phyloP scores from a whole-genome alignment of 352 stramenopile genomes.

The Globisporangium heterothallicum region DNA sequence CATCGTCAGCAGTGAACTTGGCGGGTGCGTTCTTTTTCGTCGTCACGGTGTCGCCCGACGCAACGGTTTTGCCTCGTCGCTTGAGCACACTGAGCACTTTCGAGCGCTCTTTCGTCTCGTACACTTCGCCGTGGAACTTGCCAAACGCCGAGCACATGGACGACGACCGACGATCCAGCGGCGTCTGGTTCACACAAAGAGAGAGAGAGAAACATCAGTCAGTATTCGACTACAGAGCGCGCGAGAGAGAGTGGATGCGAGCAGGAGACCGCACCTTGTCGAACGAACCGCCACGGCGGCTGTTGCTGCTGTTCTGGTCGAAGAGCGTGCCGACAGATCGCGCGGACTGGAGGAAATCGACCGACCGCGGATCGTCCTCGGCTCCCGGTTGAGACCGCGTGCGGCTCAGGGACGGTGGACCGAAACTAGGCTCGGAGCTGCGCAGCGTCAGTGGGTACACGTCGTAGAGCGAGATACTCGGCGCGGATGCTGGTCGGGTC shows the following conservation, averaged over 20 bases:
- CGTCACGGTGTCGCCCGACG: slow-evolving; percentile 12
- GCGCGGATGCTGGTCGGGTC: slow-evolving; percentile 1
- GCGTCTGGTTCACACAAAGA: background rate
- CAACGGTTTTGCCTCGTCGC: slow-evolving; percentile 40
- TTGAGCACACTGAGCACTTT: slow-evolving; percentile 73
- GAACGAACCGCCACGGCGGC: slow-evolving; percentile 1
- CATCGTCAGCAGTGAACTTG: slow-evolving; percentile 71
- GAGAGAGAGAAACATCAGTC: background rate
- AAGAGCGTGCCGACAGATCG: slow-evolving; percentile 8
- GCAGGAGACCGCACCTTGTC: slow-evolving; percentile 6
- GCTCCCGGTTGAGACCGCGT: slow-evolving; percentile 22
- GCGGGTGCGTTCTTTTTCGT: slow-evolving; percentile 24
- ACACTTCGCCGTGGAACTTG: slow-evolving; percentile 72
- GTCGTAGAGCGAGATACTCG: slow-evolving; percentile 46
- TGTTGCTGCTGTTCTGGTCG: background rate
- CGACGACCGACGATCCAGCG: slow-evolving; percentile 15
- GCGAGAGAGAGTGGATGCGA: background rate
- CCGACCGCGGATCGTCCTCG: slow-evolving; percentile 12
- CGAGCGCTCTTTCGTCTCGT: slow-evolving; percentile 73
- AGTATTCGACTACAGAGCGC: background rate
- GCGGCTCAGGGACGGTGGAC: slow-evolving; percentile 23
- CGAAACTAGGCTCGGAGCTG: slow-evolving; percentile 2
- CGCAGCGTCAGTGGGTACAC: slow-evolving; percentile 51
- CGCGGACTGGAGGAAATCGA: slow-evolving; percentile 15
- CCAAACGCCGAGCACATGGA: slow-evolving; percentile 50